Evolutionary conservation across 768 basidiomycete species (phyloP), one percentile per base, ranked within the genome.

Genomic region (Tephrocybe sp.): DNA sequence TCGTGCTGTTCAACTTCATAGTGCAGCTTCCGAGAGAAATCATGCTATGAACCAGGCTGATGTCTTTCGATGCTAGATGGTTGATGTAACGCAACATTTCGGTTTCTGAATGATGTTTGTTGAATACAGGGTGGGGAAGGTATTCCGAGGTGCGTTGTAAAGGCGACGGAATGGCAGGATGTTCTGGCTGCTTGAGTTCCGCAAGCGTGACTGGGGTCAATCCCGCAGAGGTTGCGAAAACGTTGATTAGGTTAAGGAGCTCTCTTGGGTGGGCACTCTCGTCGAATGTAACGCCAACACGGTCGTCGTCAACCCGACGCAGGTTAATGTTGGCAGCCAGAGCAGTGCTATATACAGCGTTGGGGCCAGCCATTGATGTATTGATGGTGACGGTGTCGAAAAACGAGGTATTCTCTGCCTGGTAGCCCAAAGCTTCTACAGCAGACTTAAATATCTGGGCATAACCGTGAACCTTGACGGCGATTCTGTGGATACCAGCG

Each of bases 1-100:
- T 94, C 2, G 95, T 97, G 64, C 92, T 93, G 73, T 99, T 99
- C 49, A 99, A 79, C 71, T 98, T 97, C 94, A 96, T 97, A 5
- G 94, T 96, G 69, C 94, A 95, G 66, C 92, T 94, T 51, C 94
- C 94, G 3, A 95, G 81, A 11, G 92, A 87, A 59, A 97, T 98
- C 92, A 98, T 98, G 39, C 92, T 83, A 66, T 99, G 97, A 8
- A 91, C 88, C 30, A 99, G 85, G 23, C 92, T 87, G 51, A 98
- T 81, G 65, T 99, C 97, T 73, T 98, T 98, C 33, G 85, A 85
- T 53, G 94, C 90, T 43, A 99, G 81, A 59, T 93, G 88, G 71
- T 92, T 83, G 62, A 98, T 91, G 69, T 98, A 97, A 33, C 97
- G 92, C 31, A 99, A 75, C 89, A 99, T 94, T 71, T 98, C 94